Evolutionary conservation across 2,329 filamentous ascomycete genomes (phyloP), one percentile per base, ranked within the genome.

Genomic region (Hawksworthiomyces lignivorus): DNA sequence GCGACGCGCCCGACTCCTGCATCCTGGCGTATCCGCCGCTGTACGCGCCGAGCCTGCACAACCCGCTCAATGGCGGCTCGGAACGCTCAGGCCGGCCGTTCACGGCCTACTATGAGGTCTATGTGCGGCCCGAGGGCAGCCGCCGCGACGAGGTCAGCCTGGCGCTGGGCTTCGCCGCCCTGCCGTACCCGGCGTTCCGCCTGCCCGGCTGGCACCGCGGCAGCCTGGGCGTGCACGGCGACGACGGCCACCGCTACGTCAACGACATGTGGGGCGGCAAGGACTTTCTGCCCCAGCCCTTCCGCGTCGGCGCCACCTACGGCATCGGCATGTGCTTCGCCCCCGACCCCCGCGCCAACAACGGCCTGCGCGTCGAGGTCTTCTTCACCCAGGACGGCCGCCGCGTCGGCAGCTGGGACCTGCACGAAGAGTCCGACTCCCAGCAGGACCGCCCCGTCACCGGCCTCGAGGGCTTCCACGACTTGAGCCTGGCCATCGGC

Each of bases 171-270:
- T 87, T 80, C 58, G 65, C 74, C 0, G 84, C 84, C 2, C 74
- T 82, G 36, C 86, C 86, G 7, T 90, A 88, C 55, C 86, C 86
- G 7, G 69, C 73, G 0, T 90, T 87, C 65, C 74, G 86, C 7
- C 72, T 89, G 46, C 86, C 86, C 0, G 86, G 86, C 2, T 90
- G 85, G 86, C 82, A 92, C 56, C 73, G 85, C 26, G 85, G 75
- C 15, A 82, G 77, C 48, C 55, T 89, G 12, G 86, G 71, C 2
- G 77, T 90, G n/a, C 86, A 90, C 57, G 80, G 82, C 35, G 86
- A 90, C 58, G 86, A 90, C 58, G 86, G 86, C 0, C 73, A 82
- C 52, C 74, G 75, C 58, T 92, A 83, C 57, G 70, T 87, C 53
- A 87, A 88, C 56, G 82, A 90, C 57, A 70, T 71, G 7, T 83